Base-by-base conservation (phyloP, 1,284 basidiomycete species). In the Cutaneotrichosporon curvatum region DNA sequence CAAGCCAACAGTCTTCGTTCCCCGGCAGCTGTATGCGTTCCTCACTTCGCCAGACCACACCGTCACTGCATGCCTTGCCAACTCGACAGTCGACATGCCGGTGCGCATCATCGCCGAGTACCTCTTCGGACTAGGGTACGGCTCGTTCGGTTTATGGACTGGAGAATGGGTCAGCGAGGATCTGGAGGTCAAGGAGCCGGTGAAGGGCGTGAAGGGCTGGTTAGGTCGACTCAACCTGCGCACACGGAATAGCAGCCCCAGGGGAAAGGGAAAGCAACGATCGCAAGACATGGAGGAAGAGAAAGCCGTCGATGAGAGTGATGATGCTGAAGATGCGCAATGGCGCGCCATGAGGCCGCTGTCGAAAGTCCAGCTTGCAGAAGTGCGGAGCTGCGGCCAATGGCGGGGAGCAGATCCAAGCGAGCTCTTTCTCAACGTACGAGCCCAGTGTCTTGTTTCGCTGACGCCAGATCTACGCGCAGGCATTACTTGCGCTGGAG, bases 401-500 rank as follows among this genome's bases (percentile, higher is more conserved):
- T 63, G 61, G 61, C 56, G 56, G 2, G 45, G 40, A 1, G 37
- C 48, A 4, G 20, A 48, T 36, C 61, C 61, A 1, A 55, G 51
- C 37, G 56, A 58, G 8, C 44, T 57, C 11, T 63, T 63, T 44
- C 45, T 45, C 30, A 39, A 45, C 16, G 43, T 45, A 28, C 15
- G 43, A 38, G 18, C 6, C 4, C 7, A 28, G 25, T 12, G 25
- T 7, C n/a, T 30, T 15, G 30, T 16, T n/a, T 19, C 9, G 30
- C 43, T 45, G 21, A 45, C 37, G 4, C 21, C 33, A 63, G 62
- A 49, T 62, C 36, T 62, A 48, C 38, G 59, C 57, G 5, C 57
- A 61, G 40, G 51, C 59, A 2, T 47, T 64, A 10, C 35, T 59
- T 15, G 39, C 57, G 1, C 51, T 62, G 11, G 57, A 61, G 37